Conservation (phyloP, 139 green algal species). For the Tetraselmis chui region DNA sequence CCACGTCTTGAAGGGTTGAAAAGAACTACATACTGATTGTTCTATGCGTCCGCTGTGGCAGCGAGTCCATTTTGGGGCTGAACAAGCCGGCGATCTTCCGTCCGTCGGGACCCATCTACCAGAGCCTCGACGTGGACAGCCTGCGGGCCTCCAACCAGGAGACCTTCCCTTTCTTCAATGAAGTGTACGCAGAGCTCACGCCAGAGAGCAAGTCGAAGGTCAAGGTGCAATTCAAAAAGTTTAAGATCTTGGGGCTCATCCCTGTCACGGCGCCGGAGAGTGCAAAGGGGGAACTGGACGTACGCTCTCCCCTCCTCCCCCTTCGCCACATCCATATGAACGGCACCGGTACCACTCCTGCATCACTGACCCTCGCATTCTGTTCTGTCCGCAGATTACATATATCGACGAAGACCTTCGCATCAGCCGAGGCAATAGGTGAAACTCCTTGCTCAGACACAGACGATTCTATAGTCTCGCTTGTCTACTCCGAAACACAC, state of each 20-base stretch:
- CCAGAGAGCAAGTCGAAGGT: slow-evolving; percentile 14
- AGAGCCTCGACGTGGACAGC: slow-evolving; percentile 22
- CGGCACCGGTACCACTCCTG: background rate
- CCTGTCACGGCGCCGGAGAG: slow-evolving; percentile 3
- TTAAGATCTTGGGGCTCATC: slow-evolving; percentile 17
- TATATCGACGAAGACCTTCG: slow-evolving; percentile 26
- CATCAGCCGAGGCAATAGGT: slow-evolving; percentile 12
- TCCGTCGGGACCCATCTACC: slow-evolving; percentile 28
- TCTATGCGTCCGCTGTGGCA: background rate
- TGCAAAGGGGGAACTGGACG: background rate
- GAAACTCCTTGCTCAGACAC: no score
- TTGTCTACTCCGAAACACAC: no score
- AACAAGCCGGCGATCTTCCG: slow-evolving; percentile 1
- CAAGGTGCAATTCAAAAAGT: slow-evolving; percentile 29
- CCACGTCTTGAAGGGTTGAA: no score
- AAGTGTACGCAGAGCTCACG: slow-evolving; percentile 24
- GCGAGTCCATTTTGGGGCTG: background rate
- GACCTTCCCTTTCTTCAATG: slow-evolving; percentile 29
- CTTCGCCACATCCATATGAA: no score
- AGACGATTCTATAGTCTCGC: no score
- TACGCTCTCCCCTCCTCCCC: background rate
- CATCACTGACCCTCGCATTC: background rate
- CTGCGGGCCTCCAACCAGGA: slow-evolving; percentile 23
- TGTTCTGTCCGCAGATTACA: slow-evolving; percentile 15
- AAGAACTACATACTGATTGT: slow-evolving; percentile 6